Evolutionary conservation across 2,329 filamentous ascomycete species (phyloP).

Genomic region (Botryosphaeria agaves): DNA sequence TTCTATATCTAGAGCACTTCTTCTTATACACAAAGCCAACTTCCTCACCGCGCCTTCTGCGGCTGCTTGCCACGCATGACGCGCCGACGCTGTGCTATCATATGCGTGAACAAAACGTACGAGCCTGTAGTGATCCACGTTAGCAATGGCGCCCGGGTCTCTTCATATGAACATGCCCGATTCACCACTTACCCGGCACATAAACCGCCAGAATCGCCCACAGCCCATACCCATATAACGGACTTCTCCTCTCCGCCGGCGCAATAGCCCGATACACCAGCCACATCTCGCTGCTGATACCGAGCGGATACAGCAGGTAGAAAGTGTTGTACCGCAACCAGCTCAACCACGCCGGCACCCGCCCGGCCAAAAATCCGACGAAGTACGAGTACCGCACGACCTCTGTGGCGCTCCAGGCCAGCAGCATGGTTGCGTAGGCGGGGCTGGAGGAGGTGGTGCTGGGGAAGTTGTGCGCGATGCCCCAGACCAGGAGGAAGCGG

Average conservation of each 20-base stretch:
- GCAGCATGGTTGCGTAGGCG: conserved; percentile 60
- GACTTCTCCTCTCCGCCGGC: conserved; percentile 36
- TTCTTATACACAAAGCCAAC: too few relatives aligned
- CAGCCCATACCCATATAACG: conserved; percentile 39
- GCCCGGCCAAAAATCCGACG: conserved; percentile 45
- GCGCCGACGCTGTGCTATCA: conserved; percentile 81
- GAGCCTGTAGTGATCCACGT: conserved; percentile 34
- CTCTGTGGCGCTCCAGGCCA: conserved; percentile 82
- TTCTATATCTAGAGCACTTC: too few relatives aligned
- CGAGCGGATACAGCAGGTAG: conserved; percentile 79
- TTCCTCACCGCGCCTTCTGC: too few relatives aligned
- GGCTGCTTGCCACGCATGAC: conserved; percentile 50
- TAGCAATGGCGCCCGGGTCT: neutral
- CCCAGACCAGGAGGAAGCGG: conserved; percentile 80
- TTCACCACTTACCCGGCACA: conserved; percentile 47
- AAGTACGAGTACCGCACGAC: conserved; percentile 91
- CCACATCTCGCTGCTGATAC: conserved; percentile 74
- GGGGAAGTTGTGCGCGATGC: conserved; percentile 59
- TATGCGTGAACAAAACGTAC: conserved; percentile 81
- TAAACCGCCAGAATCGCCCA: conserved; percentile 55
- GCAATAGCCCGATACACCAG: conserved; percentile 56
- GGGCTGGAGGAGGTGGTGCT: conserved; percentile 37
- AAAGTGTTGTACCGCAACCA: conserved; percentile 89
- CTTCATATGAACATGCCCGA: neutral
- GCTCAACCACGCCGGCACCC: conserved; percentile 46